Conservation (phyloP, 805 yeast genomes). For the Brettanomyces sp. region DNA sequence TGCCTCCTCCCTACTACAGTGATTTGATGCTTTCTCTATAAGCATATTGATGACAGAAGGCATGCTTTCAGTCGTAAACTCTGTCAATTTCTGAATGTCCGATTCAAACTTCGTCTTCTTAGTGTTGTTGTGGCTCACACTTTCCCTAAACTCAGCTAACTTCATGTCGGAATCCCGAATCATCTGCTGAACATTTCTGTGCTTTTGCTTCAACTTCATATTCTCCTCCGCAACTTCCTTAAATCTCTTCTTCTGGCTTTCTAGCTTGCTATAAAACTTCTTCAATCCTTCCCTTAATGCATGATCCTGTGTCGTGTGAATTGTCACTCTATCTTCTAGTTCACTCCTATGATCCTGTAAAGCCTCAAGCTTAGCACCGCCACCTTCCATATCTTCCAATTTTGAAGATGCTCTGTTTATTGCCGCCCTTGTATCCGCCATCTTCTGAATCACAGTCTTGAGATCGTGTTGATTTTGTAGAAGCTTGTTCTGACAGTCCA, state of each 20-base stretch:
- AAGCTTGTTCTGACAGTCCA: constrained; percentile 8
- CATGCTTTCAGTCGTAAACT: constrained; percentile 18
- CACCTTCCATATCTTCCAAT: constrained; percentile 36
- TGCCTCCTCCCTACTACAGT: constrained; percentile 42
- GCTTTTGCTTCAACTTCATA: constrained; percentile 4
- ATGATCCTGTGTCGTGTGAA: constrained; percentile 13
- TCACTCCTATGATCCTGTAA: constrained; percentile 26
- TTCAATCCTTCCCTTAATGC: constrained; percentile 13
- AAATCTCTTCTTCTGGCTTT: constrained; percentile 8
- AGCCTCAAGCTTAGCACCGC: constrained; percentile 27
- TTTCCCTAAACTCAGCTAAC: constrained; percentile 6
- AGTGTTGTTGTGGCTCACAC: background rate
- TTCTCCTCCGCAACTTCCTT: constrained; percentile 6
- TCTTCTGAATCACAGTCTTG: constrained; percentile 3
- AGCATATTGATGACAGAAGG: constrained; percentile 20
- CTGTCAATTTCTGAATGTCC: constrained; percentile 17
- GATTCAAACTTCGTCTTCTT: background rate
- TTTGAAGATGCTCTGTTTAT: constrained; percentile 28
- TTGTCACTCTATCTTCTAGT: constrained; percentile 20
- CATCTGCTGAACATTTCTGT: constrained; percentile 4
- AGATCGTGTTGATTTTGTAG: constrained; percentile 7
- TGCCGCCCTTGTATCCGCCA: constrained; percentile 10
- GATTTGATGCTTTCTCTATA: constrained; percentile 24
- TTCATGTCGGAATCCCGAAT: constrained; percentile 18
- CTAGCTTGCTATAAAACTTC: constrained; percentile 4